Evolutionary conservation across 2,329 filamentous ascomycete species (phyloP).

Genomic region (Torrubiella hemipterigena): DNA sequence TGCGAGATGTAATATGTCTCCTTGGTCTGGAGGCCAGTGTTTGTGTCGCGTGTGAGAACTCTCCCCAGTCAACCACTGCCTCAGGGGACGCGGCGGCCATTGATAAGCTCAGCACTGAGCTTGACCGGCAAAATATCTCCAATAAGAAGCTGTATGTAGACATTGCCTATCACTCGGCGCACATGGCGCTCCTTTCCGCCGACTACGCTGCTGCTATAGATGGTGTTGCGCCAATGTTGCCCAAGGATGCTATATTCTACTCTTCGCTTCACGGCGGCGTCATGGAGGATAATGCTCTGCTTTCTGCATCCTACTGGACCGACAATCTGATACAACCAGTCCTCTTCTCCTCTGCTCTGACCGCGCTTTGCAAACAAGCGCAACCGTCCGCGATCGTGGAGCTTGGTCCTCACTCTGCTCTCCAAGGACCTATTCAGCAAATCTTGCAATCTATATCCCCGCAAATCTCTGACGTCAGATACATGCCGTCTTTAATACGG

Average conservation of each 20-base stretch:
- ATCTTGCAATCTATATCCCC: background rate
- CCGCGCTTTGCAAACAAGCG: constrained; percentile 9
- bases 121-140: constrained; percentile 19
- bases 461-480: too few species aligned
- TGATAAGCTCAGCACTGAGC: constrained; percentile 16
- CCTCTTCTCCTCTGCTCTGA: constrained; percentile 26
- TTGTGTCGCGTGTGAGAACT: constrained; percentile 32
- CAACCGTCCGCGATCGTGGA: constrained; percentile 15
- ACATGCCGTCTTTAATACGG: constrained; percentile 1
- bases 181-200: constrained; percentile 26
- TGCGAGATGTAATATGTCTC: constrained; percentile 17
- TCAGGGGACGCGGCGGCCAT: constrained; percentile 25
- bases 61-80: constrained; percentile 28
- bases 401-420: constrained; percentile 13
- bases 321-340: constrained; percentile 33
- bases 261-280: constrained; percentile 25
- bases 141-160: constrained; percentile 22
- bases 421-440: background rate
- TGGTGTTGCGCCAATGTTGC: constrained; percentile 8
- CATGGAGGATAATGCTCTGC: constrained; percentile 10
- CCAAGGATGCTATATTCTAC: constrained; percentile 22
- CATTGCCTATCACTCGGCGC: constrained; percentile 31
- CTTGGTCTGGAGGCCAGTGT: constrained; percentile 9
- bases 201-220: constrained; percentile 20
- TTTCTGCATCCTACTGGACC: constrained; percentile 30